Conservation (phyloP, 371 early-diverging fungal genomes). For the Rhizopus stolonifer region DNA sequence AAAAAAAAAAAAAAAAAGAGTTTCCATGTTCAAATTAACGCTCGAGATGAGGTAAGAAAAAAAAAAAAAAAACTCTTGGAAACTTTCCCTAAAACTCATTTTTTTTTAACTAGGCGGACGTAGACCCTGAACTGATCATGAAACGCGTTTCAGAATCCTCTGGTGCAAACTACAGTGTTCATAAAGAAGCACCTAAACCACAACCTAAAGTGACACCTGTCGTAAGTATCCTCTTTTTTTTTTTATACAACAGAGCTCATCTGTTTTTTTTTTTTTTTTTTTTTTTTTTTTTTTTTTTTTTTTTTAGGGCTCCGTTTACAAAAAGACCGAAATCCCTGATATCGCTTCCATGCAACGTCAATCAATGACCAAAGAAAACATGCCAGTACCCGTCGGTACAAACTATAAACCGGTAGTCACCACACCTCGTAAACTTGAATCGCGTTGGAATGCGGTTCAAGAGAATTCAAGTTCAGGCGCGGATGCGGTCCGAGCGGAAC, state of each 20-base stretch:
- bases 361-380: conserved; percentile 56
- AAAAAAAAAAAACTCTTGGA: too few species aligned
- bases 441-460: conserved; percentile 36
- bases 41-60: conserved; percentile 68
- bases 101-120: conserved; percentile 65
- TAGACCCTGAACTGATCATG: conserved; percentile 82
- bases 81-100: too few species aligned
- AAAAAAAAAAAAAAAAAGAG: conserved; percentile 43
- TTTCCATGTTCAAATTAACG: conserved; percentile 88
- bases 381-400: conserved; percentile 51
- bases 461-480: conserved; percentile 28
- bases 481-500: conserved; percentile 47
- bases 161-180: conserved; percentile 88
- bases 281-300: not conserved
- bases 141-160: conserved; percentile 81
- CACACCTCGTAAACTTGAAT: conserved; percentile 42
- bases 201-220: conserved; percentile 50
- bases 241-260: too few species aligned
- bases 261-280: too few species aligned
- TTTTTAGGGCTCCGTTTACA: conserved; percentile 58
- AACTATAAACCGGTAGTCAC: conserved; percentile 48
- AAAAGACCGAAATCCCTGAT: conserved; percentile 64
- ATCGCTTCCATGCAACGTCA: conserved; percentile 63
- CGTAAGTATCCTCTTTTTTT: conserved; percentile 30
- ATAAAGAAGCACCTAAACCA: conserved; percentile 56